Conservation (phyloP, 73 alveolate genomes). For the Paramecium sexaurelia region DNA sequence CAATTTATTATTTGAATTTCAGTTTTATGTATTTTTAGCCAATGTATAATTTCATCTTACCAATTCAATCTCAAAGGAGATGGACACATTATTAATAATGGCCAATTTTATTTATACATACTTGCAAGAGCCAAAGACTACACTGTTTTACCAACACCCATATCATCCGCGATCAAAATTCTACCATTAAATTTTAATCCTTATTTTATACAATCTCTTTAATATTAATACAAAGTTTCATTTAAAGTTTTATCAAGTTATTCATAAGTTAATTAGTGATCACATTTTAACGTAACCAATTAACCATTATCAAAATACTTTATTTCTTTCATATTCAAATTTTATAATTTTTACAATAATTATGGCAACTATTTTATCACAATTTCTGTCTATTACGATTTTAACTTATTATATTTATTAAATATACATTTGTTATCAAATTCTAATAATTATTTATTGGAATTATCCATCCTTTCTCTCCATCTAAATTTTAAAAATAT, state of each 20-base stretch:
- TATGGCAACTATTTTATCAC: neutral
- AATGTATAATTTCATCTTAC: slow-evolving; percentile 91
- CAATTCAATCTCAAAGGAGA: slow-evolving; percentile 89
- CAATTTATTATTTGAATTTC: slow-evolving; percentile 77
- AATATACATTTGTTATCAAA: neutral
- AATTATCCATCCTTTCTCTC: slow-evolving; percentile 47
- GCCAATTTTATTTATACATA: slow-evolving; percentile 84
- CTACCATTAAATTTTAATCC: slow-evolving; percentile 75
- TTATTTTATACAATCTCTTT: neutral
- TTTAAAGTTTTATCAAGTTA: neutral
- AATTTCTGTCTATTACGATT: neutral
- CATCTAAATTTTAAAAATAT: neutral
- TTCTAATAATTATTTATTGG: neutral
- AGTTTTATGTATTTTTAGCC: slow-evolving; percentile 78
- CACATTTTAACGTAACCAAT: neutral
- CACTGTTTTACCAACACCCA: slow-evolving; percentile 97
- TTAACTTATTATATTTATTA: neutral
- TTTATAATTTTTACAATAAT: slow-evolving; percentile 2
- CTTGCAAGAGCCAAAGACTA: slow-evolving; percentile 90
- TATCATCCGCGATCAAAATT: slow-evolving; percentile 93
- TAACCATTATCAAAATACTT: slow-evolving; percentile 24
- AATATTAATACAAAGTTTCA: slow-evolving; percentile 67
- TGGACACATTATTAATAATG: slow-evolving; percentile 90
- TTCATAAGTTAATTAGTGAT: neutral
- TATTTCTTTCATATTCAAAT: neutral